Evolutionary conservation across 345 rosid species (phyloP), one percentile per base, ranked within the genome.

Genomic region (Microcos paniculata): DNA sequence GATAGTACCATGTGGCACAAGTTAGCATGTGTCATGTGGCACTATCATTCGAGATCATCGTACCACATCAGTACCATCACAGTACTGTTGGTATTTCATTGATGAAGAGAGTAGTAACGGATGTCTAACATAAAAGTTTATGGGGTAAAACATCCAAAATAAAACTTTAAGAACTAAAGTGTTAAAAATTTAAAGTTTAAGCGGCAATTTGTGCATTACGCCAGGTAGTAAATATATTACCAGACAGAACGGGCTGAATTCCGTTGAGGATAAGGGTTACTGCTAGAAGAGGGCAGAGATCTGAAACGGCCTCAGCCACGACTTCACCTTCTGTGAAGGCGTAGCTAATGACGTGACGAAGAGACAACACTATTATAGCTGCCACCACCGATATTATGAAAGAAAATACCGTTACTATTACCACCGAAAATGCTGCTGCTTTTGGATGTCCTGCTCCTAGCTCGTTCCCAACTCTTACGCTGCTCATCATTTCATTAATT

Each of bases 401-500:
- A 0, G 94, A 90, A 46, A 76, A 58, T 0, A 76, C 12, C 4
- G 89, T 91, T 72, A 90, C 90, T 4, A 87, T 6, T 7, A 63
- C 76, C 8, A 91, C 96, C 0, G 96, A 91, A 72, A 91, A 91
- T 31, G 88, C 74, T 3, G 93, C 93, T 26, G 94, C 80, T 76
- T 84, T 88, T 0, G 96, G 94, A 59, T 91, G 90, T 26, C 87
- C 88, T 2, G 90, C 93, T 86, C 98, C 98, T 16, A 89, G 90
- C 77, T 91, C 98, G 46, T 93, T 93, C 80, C 91, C 88, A 31
- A 89, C 96, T 76, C 98, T 85, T 64, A 91, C 98, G 70, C 98
- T 91, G 84, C 66, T 63, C 43, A 33, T 62, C 62, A 3, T 21
- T n/a, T n/a, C n/a, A n/a, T n/a, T n/a, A n/a, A n/a, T n/a, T n/a